Percentiles rank a stretch among this genome's conserved stretches.
Evolutionary conservation across 306 rosid genomes (phyloP).

Genomic region (Cucumis cinereus): DNA sequence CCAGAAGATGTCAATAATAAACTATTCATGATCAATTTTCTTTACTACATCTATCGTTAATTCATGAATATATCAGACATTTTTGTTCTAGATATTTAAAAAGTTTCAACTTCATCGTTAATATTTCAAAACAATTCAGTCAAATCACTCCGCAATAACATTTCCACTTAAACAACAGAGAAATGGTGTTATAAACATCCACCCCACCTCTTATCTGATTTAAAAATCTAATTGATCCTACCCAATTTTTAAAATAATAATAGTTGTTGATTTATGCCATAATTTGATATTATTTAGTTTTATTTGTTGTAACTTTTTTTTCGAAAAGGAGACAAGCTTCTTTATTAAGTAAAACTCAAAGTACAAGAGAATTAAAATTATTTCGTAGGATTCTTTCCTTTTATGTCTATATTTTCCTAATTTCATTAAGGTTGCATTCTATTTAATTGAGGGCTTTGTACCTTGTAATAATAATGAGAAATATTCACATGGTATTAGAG

Average conservation of each 20-base stretch:
- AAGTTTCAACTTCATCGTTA: neutral
- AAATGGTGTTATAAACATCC: neutral
- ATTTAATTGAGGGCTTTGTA: too few relatives aligned
- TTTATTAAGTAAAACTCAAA: too few relatives aligned
- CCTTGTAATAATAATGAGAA: too few relatives aligned
- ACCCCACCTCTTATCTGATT: neutral
- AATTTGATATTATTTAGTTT: too few relatives aligned
- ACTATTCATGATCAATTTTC: neutral
- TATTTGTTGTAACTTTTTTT: too few relatives aligned
- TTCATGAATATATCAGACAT: neutral
- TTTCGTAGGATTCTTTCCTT: too few relatives aligned
- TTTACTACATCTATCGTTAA: neutral
- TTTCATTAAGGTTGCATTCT: too few relatives aligned
- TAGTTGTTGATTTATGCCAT: too few relatives aligned
- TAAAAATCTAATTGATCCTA: neutral
- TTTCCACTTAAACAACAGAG: neutral
- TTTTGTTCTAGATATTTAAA: neutral
- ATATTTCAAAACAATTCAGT: neutral
- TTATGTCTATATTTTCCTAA: too few relatives aligned
- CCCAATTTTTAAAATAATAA: neutral
- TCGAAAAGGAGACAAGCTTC: too few relatives aligned
- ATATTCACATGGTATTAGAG: too few relatives aligned
- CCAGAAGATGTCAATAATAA: conserved; percentile 6
- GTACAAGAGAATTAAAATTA: too few relatives aligned
- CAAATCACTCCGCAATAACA: neutral